Conservation (phyloP, 2,329 filamentous ascomycete species). For the Calycina herbarum region DNA sequence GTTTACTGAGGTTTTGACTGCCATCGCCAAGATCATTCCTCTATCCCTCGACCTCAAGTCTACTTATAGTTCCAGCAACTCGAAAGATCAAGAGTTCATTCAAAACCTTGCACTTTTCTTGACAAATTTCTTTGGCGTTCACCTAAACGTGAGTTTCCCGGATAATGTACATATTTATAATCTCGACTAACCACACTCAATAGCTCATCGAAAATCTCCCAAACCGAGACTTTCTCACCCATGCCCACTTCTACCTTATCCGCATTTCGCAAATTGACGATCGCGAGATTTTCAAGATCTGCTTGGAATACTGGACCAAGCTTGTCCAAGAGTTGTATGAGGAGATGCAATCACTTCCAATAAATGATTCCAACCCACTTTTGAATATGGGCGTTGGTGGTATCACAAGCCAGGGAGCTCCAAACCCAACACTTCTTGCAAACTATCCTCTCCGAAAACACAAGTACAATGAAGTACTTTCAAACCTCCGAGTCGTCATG, state of each 20-base stretch:
- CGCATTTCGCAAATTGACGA: constrained; percentile 98
- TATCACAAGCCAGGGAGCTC: constrained; percentile 76
- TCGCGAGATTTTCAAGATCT: constrained; percentile 99
- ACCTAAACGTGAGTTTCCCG: constrained; percentile 66
- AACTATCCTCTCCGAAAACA: constrained; percentile 96
- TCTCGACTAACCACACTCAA: constrained; percentile 26
- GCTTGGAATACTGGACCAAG: constrained; percentile 98
- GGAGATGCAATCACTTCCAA: constrained; percentile 95
- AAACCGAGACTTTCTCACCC: constrained; percentile 90
- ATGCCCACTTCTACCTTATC: constrained; percentile 97
- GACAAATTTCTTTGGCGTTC: constrained; percentile 94
- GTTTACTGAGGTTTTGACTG: constrained; percentile 95
- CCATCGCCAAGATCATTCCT: constrained; percentile 91
- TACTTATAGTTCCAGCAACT: constrained; percentile 89
- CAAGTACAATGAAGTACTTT: constrained; percentile 93
- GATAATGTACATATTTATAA: constrained; percentile 1
- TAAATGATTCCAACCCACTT: constrained; percentile 89
- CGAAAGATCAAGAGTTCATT: constrained; percentile 94
- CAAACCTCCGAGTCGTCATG: constrained; percentile 95
- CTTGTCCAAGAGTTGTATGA: constrained; percentile 97
- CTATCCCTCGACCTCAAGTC: constrained; percentile 85
- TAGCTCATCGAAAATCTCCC: constrained; percentile 93
- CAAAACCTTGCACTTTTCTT: constrained; percentile 95
- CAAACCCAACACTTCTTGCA: constrained; percentile 78
- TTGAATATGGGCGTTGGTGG: constrained; percentile 73